phyloP scores from a whole-genome alignment of 352 stramenopile species.

The Globisporangium nagaii region DNA sequence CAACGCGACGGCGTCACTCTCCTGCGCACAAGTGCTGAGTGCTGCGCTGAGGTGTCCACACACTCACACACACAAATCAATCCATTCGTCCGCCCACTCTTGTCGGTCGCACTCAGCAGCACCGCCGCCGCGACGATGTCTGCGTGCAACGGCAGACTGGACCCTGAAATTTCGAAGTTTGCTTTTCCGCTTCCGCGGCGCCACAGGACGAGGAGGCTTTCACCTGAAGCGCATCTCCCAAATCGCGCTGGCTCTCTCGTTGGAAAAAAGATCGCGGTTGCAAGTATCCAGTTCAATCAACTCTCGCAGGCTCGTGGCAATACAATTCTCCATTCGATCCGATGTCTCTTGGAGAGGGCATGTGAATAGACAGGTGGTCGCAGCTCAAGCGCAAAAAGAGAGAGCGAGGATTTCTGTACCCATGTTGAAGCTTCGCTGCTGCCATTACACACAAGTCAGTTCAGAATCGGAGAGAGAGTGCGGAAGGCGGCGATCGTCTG shows the following conservation, averaged over 20 bases:
- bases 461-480: background rate
- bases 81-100: too few species aligned
- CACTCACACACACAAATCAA: too few species aligned
- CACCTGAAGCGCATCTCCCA: background rate
- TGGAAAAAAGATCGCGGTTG: constrained; percentile 1
- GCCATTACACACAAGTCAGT: background rate
- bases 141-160: too few species aligned
- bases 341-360: background rate
- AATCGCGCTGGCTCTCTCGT: background rate
- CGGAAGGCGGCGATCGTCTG: background rate
- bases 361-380: background rate
- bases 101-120: too few species aligned
- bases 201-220: background rate
- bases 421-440: constrained; percentile 3
- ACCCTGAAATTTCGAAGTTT: background rate
- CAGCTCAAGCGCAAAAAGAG: background rate
- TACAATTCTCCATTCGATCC: background rate
- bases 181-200: background rate
- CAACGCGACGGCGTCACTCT: too few species aligned
- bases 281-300: constrained; percentile 1
- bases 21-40: too few species aligned
- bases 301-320: background rate
- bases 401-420: background rate
- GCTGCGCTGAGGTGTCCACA: too few species aligned
- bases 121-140: too few species aligned